Evolutionary conservation across 148 eudicot genomes (phyloP).

Genomic region (Cornus suecica): DNA sequence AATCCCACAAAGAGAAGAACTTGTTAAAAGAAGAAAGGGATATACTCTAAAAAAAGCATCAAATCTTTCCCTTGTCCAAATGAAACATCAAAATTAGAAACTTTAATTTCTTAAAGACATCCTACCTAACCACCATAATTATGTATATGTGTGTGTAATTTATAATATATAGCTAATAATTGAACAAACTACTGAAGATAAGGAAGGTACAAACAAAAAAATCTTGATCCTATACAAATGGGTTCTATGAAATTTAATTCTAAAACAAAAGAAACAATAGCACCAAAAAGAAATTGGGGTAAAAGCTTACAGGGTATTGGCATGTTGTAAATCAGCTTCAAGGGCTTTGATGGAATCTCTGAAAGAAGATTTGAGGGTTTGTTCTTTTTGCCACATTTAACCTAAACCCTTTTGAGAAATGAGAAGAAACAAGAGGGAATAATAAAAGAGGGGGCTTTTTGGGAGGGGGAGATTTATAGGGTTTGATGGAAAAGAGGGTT

Average conservation of each 20-base stretch:
- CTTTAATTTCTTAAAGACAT: constrained; percentile 10
- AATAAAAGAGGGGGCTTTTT: neutral
- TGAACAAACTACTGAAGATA: neutral
- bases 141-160: neutral
- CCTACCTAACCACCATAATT: constrained; percentile 12
- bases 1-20: neutral
- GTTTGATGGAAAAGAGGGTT: constrained; percentile 12
- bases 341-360: constrained; percentile 74
- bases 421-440: neutral
- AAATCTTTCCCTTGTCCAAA: neutral
- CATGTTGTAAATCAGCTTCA: constrained; percentile 93
- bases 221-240: neutral
- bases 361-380: constrained; percentile 45
- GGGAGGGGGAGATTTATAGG: constrained; percentile 9
- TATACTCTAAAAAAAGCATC: neutral
- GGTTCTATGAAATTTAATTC: no score
- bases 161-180: neutral
- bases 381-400: constrained; percentile 63
- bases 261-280: no score
- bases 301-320: constrained; percentile 66
- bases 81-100: constrained; percentile 3
- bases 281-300: neutral
- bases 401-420: neutral
- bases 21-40: neutral
- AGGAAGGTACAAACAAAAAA: neutral